Evolutionary conservation across 148 eudicot genomes (phyloP).

Genomic region (Cornus kousa): DNA sequence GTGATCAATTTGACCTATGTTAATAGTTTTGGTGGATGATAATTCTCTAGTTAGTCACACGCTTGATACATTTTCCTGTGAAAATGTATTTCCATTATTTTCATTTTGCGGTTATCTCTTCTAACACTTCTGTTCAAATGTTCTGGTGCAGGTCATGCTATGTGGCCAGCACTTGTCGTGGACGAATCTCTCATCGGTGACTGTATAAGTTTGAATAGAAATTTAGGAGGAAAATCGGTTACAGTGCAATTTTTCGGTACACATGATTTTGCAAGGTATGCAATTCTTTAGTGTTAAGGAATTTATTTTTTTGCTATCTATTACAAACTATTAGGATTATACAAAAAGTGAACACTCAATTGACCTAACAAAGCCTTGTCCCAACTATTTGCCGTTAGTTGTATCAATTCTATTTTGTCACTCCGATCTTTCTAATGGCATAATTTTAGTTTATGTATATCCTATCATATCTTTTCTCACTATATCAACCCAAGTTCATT

Average conservation of each 20-base stretch:
- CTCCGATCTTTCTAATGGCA: too few species aligned
- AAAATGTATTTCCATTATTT: background rate
- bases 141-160: slow-evolving; percentile 69
- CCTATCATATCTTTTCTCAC: too few species aligned
- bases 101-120: too few species aligned
- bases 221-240: slow-evolving; percentile 67
- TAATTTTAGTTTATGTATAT: too few species aligned
- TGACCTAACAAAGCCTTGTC: too few species aligned
- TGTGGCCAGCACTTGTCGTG: slow-evolving; percentile 92
- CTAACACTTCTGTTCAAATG: background rate
- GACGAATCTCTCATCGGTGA: slow-evolving; percentile 64
- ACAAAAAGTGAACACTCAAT: too few species aligned
- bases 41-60: too few species aligned
- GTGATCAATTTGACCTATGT: background rate
- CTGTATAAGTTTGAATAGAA: slow-evolving; percentile 62
- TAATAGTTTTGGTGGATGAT: background rate
- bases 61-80: background rate
- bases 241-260: slow-evolving; percentile 96
- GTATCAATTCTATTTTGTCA: too few species aligned
- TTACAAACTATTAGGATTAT: background rate
- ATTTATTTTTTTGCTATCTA: background rate
- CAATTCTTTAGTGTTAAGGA: background rate
- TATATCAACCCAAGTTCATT: too few species aligned
- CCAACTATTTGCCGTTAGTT: too few species aligned
- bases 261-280: slow-evolving; percentile 95